Evolutionary conservation across 2,329 filamentous ascomycete species (phyloP).

Genomic region (Shiraia bambusicola): DNA sequence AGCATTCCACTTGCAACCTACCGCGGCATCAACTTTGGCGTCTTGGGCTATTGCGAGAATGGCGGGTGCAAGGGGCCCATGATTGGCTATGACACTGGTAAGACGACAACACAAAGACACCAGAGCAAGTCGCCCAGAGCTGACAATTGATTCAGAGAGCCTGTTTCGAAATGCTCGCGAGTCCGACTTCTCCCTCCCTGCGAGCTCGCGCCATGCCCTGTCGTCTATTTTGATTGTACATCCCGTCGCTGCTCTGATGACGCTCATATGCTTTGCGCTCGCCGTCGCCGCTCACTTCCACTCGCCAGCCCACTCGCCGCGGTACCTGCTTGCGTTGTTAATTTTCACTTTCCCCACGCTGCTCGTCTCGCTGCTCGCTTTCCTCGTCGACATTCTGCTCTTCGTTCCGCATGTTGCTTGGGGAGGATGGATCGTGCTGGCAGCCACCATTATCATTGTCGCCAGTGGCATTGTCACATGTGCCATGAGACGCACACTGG

Average conservation of each 20-base stretch:
- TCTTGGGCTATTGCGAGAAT: conserved; percentile 82
- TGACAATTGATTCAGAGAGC: conserved; percentile 44
- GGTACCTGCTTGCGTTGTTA: conserved; percentile 81
- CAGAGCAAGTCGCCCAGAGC: conserved; percentile 1
- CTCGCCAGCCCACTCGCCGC: conserved; percentile 81
- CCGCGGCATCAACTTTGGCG: conserved; percentile 78
- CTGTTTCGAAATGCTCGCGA: conserved; percentile 50
- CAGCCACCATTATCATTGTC: conserved; percentile 81
- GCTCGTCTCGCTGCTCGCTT: conserved; percentile 79
- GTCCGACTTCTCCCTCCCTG: conserved; percentile 63
- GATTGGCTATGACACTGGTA: conserved; percentile 85
- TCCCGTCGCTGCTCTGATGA: conserved; percentile 83
- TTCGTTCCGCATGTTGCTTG: conserved; percentile 93
- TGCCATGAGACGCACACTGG: conserved; percentile 89
- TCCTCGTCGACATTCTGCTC: conserved; percentile 88
- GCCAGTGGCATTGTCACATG: conserved; percentile 83
- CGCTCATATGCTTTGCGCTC: conserved; percentile 79
- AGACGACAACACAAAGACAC: conserved; percentile 31
- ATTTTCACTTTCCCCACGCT: conserved; percentile 86
- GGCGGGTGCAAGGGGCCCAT: conserved; percentile 67
- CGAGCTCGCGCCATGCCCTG: conserved; percentile 67
- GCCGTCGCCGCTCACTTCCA: conserved; percentile 83
- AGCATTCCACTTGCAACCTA: conserved; percentile 80
- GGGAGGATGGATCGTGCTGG: conserved; percentile 92
- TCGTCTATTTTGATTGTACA: conserved; percentile 90